phyloP scores from a whole-genome alignment of 1,284 basidiomycete genomes.

The Inonotus hispidus region DNA sequence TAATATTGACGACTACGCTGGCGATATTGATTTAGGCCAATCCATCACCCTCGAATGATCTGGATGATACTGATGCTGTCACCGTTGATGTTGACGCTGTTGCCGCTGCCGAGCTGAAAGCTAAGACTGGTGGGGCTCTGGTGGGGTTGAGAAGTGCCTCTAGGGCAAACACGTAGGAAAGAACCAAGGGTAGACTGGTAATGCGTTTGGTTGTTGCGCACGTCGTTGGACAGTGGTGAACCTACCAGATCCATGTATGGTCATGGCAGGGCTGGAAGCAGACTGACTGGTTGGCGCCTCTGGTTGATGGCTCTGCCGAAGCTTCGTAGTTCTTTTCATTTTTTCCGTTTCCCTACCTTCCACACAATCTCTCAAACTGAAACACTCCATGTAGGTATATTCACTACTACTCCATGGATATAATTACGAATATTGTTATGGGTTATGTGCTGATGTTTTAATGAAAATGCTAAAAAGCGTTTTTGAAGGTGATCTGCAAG shows the following conservation, averaged over 20 bases:
- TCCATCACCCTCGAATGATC: no score
- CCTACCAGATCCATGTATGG: constrained; percentile 14
- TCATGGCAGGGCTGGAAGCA: neutral
- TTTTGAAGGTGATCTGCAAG: no score
- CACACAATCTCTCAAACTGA: no score
- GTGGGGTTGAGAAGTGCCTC: constrained; percentile 36
- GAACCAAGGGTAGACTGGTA: constrained; percentile 35
- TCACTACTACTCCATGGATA: no score
- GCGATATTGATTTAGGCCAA: no score
- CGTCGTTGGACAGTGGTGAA: constrained; percentile 11
- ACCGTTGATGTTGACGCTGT: neutral
- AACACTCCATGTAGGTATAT: no score
- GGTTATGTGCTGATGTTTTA: no score
- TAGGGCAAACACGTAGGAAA: constrained; percentile 34
- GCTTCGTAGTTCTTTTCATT: no score
- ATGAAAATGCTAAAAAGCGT: no score
- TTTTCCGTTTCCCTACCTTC: no score
- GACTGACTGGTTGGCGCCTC: neutral
- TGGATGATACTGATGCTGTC: neutral
- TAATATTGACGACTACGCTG: no score
- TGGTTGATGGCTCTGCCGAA: neutral
- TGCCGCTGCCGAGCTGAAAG: constrained; percentile 11
- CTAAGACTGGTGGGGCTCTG: constrained; percentile 2
- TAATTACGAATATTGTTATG: no score
- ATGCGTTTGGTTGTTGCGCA: constrained; percentile 18